Percentiles rank a stretch among this genome's conserved stretches.
Conservation (phyloP, 305 asterid species). For the Striga hermonthica region DNA sequence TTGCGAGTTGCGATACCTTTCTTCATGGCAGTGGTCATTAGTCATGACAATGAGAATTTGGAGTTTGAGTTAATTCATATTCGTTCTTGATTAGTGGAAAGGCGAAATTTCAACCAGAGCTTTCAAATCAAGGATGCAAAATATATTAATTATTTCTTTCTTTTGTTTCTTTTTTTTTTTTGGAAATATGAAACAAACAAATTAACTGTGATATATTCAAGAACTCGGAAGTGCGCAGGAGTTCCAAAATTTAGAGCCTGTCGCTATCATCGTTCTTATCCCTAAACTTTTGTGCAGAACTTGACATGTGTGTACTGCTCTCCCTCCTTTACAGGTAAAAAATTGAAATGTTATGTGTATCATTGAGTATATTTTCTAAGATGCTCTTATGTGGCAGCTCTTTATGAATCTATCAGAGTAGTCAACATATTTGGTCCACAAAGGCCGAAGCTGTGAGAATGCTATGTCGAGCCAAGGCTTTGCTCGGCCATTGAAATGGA, state of each 20-base stretch:
- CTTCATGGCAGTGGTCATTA: too few relatives aligned
- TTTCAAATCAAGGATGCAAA: too few relatives aligned
- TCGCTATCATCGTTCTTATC: slow-evolving; percentile 35
- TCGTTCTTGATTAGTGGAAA: too few relatives aligned
- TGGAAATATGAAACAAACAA: too few relatives aligned
- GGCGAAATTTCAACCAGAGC: too few relatives aligned
- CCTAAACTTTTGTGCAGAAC: slow-evolving; percentile 33
- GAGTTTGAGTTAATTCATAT: too few relatives aligned
- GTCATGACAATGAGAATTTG: too few relatives aligned
- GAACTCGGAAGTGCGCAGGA: slow-evolving; percentile 25
- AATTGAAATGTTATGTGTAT: slow-evolving; percentile 9
- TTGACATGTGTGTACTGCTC: slow-evolving; percentile 31
- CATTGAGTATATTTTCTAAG: slow-evolving; percentile 34
- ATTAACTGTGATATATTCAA: too few relatives aligned
- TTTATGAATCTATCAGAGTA: slow-evolving; percentile 70
- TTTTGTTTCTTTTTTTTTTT: too few relatives aligned
- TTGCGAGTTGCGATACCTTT: too few relatives aligned
- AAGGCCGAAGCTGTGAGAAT: slow-evolving; percentile 63
- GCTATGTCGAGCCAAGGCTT: slow-evolving; percentile 94
- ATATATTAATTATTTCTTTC: too few relatives aligned
- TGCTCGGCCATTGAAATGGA: slow-evolving; percentile 88
- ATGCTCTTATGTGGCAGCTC: slow-evolving; percentile 62
- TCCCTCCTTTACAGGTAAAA: slow-evolving; percentile 42
- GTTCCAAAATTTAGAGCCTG: slow-evolving; percentile 39
- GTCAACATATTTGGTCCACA: slow-evolving; percentile 69